Conservation (phyloP, 305 asterid genomes). For the Fraxinus ornus region DNA sequence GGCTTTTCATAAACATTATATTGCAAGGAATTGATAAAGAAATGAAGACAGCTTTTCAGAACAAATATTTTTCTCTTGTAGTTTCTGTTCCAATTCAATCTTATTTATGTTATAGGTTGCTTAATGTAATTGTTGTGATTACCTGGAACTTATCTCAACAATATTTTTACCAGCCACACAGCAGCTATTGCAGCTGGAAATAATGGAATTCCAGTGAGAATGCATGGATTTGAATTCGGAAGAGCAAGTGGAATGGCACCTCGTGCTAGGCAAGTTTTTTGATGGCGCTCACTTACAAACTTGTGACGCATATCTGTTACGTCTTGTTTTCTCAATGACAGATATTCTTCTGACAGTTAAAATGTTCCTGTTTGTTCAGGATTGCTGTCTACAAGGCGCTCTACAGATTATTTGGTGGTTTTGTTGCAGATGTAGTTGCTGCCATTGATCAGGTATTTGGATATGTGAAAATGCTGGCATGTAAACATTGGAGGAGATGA, state of each 20-base stretch:
- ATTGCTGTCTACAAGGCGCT: slow-evolving; percentile 99
- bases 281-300: neutral
- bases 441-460: slow-evolving; percentile 92
- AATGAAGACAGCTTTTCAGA: neutral
- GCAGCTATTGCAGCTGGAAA: slow-evolving; percentile 99
- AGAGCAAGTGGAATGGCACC: slow-evolving; percentile 99
- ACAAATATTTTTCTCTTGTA: neutral
- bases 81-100: neutral
- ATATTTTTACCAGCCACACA: slow-evolving; percentile 66
- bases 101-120: slow-evolving; percentile 1
- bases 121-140: neutral
- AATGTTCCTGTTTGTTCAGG: slow-evolving; percentile 45
- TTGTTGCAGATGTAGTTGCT: slow-evolving; percentile 95
- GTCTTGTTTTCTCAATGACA: slow-evolving; percentile 9
- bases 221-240: slow-evolving; percentile 97
- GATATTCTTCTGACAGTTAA: slow-evolving; percentile 19
- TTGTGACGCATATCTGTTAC: neutral
- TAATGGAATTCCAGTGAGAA: slow-evolving; percentile 91
- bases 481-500: slow-evolving; percentile 6
- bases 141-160: slow-evolving; percentile 18
- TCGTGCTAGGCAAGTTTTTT: slow-evolving; percentile 75
- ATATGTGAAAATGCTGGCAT: slow-evolving; percentile 8
- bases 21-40: neutral
- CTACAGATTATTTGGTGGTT: slow-evolving; percentile 92
- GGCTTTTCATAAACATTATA: neutral